Evolutionary conservation across 768 basidiomycete genomes (phyloP).

Genomic region (Fomitopsis pulvina): DNA sequence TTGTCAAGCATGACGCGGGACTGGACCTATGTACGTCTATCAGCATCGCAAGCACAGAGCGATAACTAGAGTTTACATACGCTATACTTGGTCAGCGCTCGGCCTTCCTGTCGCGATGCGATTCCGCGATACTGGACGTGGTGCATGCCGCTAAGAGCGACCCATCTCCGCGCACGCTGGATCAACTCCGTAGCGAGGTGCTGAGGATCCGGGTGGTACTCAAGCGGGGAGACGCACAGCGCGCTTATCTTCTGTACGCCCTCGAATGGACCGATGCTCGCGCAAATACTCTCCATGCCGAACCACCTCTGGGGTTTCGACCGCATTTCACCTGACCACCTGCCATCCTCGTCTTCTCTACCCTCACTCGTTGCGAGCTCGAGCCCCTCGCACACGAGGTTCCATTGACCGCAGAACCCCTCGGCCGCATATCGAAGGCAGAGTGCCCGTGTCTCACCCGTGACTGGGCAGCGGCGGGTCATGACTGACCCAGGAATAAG

Average conservation of each 20-base stretch:
- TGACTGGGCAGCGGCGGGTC: constrained; percentile 46
- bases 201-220: constrained; percentile 37
- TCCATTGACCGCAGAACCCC: not conserved
- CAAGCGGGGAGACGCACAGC: constrained; percentile 46
- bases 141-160: constrained; percentile 41
- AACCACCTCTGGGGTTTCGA: too few relatives aligned
- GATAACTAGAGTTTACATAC: constrained; percentile 22
- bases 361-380: too few relatives aligned
- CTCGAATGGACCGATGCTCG: constrained; percentile 30
- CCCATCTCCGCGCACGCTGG: constrained; percentile 50
- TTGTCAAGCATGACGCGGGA: constrained; percentile 57
- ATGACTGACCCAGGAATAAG: constrained; percentile 45
- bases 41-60: not conserved
- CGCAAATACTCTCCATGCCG: too few relatives aligned
- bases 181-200: constrained; percentile 33
- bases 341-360: too few relatives aligned
- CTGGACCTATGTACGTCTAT: constrained; percentile 31
- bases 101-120: constrained; percentile 12
- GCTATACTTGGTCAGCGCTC: constrained; percentile 38
- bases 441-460: constrained; percentile 48
- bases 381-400: too few relatives aligned
- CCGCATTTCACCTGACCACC: too few relatives aligned
- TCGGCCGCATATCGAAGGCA: constrained; percentile 33
- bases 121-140: constrained; percentile 51
- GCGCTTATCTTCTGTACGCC: constrained; percentile 44